Base-by-base conservation (phyloP, 2,329 filamentous ascomycete genomes). In the Tolypocladium capitatum region DNA sequence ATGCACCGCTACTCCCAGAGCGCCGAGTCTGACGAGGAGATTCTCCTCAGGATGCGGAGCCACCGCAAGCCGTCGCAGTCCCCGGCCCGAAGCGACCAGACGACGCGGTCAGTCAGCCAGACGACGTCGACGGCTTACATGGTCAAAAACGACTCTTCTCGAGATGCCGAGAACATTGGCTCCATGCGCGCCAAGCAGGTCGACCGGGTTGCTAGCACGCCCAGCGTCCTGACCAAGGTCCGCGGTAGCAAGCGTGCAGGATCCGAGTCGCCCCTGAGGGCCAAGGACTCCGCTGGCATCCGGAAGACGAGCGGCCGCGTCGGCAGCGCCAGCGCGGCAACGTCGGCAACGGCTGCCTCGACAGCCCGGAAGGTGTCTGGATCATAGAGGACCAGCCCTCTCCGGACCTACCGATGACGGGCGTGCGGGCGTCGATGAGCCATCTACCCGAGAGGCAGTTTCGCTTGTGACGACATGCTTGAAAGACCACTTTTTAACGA, bases 21-120 rank as follows among this genome's bases (percentile, higher is more conserved):
- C 40, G 71, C 71, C 43, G 86, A 92, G 61, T 85, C 83, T 20
- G 89, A 95, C 51, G 87, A 94, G 59, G 88, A 95, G 62, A 78
- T 80, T 57, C 84, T 89, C 59, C 68, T 94, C 42, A 83, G 88
- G 45, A 80, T 87, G 73, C 77, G 77, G 53, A 78, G 79, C 49
- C 79, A 73, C 58, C 83, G 75, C 56, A 86, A 82, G 68, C 70
- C 69, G 35, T 84, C 76, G 20, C 78, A 76, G 54, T 84, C 76
- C 47, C 85, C 75, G 32, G 76, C 69, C 49, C 74, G 71, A 57
- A 74, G 63, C 45, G 78, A 81, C 49, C 84, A 81, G 68, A 68
- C 24, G 38, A 42, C 73, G 47, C 75, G 86, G 43, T 85, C 87
- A 1, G 76, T 85, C 48, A 89, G 84, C 63, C 85, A 88, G 63